phyloP scores from a whole-genome alignment of 2,329 filamentous ascomycete genomes.

The Fusarium sterilihyphosum region DNA sequence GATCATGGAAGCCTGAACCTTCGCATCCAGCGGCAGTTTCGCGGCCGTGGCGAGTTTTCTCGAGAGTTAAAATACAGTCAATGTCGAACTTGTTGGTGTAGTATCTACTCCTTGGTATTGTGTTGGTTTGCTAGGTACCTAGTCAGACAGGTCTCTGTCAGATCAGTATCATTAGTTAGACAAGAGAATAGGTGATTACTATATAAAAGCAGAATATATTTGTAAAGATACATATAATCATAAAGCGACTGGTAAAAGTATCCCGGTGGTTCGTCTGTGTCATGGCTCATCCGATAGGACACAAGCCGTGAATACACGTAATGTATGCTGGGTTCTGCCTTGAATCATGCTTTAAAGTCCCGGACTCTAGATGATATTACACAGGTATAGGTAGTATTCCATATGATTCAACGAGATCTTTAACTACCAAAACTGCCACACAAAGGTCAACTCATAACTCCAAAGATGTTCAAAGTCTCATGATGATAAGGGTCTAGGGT shows the following conservation, averaged over 20 bases:
- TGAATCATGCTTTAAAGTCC: neutral
- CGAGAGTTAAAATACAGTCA: neutral
- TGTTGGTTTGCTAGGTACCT: neutral
- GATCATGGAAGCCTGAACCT: neutral
- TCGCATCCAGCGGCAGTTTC: neutral
- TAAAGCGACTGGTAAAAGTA: neutral
- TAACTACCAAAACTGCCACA: too few relatives aligned
- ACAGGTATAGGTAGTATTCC: neutral
- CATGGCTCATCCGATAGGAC: accelerated
- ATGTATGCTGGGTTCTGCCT: accelerated
- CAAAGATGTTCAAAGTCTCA: neutral
- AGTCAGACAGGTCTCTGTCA: too few relatives aligned
- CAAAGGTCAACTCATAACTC: too few relatives aligned
- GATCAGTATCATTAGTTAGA: neutral
- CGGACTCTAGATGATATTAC: neutral
- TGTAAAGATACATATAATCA: too few relatives aligned
- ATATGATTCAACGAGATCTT: too few relatives aligned
- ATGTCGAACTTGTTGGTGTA: neutral
- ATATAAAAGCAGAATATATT: neutral
- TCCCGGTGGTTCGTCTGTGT: too few relatives aligned
- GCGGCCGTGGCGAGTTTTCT: neutral
- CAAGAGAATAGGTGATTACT: neutral
- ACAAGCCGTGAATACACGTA: accelerated
- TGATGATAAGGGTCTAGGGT: slow-evolving; percentile 14
- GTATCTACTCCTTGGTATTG: too few relatives aligned